Base-by-base conservation (phyloP, 805 yeast species). In the Teunomyces pallodes region DNA sequence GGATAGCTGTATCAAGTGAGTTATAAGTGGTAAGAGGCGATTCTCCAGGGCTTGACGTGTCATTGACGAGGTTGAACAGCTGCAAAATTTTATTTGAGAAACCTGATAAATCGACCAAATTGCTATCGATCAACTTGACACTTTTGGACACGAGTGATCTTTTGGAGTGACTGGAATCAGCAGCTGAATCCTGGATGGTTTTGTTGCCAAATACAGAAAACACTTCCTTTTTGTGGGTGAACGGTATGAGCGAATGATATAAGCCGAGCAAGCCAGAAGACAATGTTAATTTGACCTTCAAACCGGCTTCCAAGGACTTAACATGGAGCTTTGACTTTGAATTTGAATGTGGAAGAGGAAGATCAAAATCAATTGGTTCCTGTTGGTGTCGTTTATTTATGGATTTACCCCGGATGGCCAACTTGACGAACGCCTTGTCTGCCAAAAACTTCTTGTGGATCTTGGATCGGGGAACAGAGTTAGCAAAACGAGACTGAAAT, bases 291-390 rank as follows among this genome's bases (percentile, higher is more conserved):
- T 80, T 69, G 2, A 80, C 74, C 47, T 74, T 70, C 4, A 81
- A 70, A 14, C 79, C 80, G 2, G 82, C 80, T 32, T 80, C 80
- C 16, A 80, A 59, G 9, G 81, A 79, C 50, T 69, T 72, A 9
- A 69, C 56, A 47, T 72, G 75, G 17, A 70, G 59, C 47, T 71
- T 72, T 0, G 68, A 56, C 30, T 54, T 57, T 26, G 46, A 12
- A n/a, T 36, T 33, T n/a, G 36, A 26, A 17, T 43, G 9, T 16
- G 45, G 14, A 24, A 44, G 20, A 27, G 48, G n/a, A 4, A 29
- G 9, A 17, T n/a, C 13, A 12, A 28, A 28, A 27, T 29, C 31
- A 16, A 41, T 17, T 9, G 43, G 13, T 5, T 27, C 28, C 16
- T 9, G 14, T 38, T 52, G 26, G 44, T 33, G 4, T 36, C 27